Base-by-base conservation (phyloP, 1,284 basidiomycete species). In the Grifola frondosa region DNA sequence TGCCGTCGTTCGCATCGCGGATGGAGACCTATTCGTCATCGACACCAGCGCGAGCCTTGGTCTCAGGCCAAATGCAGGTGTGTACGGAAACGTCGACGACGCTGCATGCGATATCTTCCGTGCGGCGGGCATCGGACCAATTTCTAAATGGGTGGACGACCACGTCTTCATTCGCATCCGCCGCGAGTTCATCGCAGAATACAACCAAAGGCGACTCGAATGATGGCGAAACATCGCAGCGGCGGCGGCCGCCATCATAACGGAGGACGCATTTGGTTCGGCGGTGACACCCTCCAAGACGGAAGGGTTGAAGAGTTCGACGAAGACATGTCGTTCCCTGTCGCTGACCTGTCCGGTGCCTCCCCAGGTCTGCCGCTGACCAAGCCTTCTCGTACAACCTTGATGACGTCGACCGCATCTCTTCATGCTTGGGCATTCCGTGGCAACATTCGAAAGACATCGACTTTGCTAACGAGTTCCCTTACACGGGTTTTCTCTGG, bases 101-200 rank as follows among this genome's bases (percentile, higher is more conserved):
- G 64, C 65, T 0, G 54, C 57, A 0, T 10, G 50, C 0, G 63
- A 70, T 22, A 58, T 75, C 1, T 44, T 69, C 17, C 32, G 55
- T 0, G 11, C 17, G 0, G 2, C 23, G 0, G 67, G 69, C 0
- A 56, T 74, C 1, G 62, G 65, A 0, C 70, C 68, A 0, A 25
- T 73, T 0, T 38, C 56, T 0, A 60, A 67, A 36, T 74, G 71
- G 70, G 66, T 74, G 0, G 70, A 75, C 39, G 63, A 74, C 37
- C 65, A 69, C 17, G 5, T 69, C 0, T 73, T 72, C 48, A 26
- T 71, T 1, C 46, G 61, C 0, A 56, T 72, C 3, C 49, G 15
- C 1, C 16, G 30, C 0, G 13, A 44, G 1, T 28, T 50, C 31
- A 38, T 65, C 0, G 5, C 34, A 0, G 26, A 50, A 2, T 67